A percentile compares a stretch with the other conserved stretches of the same genome.
phyloP scores from a whole-genome alignment of 176 grass and related monocot species.

The Zea luxurians region DNA sequence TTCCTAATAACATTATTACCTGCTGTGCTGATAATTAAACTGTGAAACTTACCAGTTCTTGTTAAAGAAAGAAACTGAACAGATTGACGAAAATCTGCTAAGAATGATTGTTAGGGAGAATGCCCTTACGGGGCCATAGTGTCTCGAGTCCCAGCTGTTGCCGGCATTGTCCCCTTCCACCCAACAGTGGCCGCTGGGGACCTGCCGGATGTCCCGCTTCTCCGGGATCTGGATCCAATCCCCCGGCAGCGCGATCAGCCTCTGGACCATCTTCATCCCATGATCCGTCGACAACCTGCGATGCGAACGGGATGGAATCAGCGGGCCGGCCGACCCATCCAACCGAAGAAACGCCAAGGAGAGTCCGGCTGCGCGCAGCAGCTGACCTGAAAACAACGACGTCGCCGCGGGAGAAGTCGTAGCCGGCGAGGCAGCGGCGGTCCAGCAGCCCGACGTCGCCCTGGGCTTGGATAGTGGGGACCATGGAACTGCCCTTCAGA shows the following conservation, averaged over 20 bases:
- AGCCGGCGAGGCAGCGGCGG: conserved; percentile 39
- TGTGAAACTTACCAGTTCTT: too few relatives aligned
- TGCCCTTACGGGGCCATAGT: conserved; percentile 54
- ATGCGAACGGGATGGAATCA: background rate
- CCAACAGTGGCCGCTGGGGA: conserved; percentile 65
- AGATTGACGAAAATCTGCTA: too few relatives aligned
- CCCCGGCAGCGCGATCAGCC: conserved; percentile 59
- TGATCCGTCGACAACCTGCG: conserved; percentile 45
- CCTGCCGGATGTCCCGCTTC: conserved; percentile 40
- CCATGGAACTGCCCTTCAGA: background rate
- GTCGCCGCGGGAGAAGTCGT: conserved; percentile 58
- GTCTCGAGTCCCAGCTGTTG: conserved; percentile 47
- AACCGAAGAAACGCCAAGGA: background rate
- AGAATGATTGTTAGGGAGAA: background rate
- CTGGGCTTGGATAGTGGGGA: background rate
- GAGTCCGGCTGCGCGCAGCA: too few relatives aligned
- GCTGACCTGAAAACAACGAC: conserved; percentile 61
- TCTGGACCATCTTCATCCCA: conserved; percentile 24
- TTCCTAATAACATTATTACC: background rate
- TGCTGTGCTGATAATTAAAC: too few relatives aligned
- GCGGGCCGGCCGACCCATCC: background rate
- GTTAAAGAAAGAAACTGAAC: too few relatives aligned
- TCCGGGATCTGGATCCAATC: conserved; percentile 54
- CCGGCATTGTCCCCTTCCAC: conserved; percentile 68
- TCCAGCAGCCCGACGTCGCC: conserved; percentile 27